A percentile compares a stretch with the other conserved stretches of the same genome.
Evolutionary conservation across 2,329 filamentous ascomycete species (phyloP).

Genomic region (Fusarium sublunatum): DNA sequence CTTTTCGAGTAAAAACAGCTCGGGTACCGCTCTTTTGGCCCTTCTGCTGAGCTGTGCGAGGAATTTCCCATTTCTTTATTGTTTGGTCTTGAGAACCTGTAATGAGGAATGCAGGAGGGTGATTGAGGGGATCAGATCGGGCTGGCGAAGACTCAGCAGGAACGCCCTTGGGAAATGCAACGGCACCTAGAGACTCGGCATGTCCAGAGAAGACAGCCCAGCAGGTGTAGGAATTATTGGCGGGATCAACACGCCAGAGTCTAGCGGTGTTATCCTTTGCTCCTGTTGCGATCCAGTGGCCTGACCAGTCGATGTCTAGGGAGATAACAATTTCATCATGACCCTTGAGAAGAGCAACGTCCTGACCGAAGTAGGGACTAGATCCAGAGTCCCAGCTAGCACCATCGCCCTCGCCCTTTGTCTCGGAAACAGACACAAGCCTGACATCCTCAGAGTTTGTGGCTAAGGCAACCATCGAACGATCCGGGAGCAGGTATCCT

Average conservation of each 20-base stretch:
- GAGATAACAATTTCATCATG: slow-evolving; percentile 97
- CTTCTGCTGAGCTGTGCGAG: slow-evolving; percentile 61
- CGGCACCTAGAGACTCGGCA: slow-evolving; percentile 91
- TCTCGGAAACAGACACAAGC: slow-evolving; percentile 76
- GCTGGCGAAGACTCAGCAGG: slow-evolving; percentile 77
- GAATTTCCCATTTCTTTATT: slow-evolving; percentile 91
- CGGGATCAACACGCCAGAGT: slow-evolving; percentile 86
- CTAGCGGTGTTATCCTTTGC: slow-evolving; percentile 96
- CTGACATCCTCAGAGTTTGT: slow-evolving; percentile 96
- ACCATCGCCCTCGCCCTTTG: slow-evolving; percentile 39
- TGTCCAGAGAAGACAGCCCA: slow-evolving; percentile 89
- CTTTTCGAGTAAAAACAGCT: slow-evolving; percentile 88
- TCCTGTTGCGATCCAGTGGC: slow-evolving; percentile 94
- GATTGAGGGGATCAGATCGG: slow-evolving; percentile 76
- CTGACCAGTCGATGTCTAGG: slow-evolving; percentile 94
- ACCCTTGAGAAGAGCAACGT: slow-evolving; percentile 85
- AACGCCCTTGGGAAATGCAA: slow-evolving; percentile 78
- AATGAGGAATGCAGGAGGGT: slow-evolving; percentile 85
- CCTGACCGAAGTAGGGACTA: slow-evolving; percentile 83
- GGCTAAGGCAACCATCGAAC: slow-evolving; percentile 85
- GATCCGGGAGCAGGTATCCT: slow-evolving; percentile 83
- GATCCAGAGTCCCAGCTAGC: slow-evolving; percentile 42
- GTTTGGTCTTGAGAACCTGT: slow-evolving; percentile 97
- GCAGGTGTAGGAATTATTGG: slow-evolving; percentile 79
- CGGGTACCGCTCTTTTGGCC: slow-evolving; percentile 65